Evolutionary conservation across 129 eudicot species (phyloP), one percentile per base, ranked within the genome.

Genomic region (Tanacetum coccineum): DNA sequence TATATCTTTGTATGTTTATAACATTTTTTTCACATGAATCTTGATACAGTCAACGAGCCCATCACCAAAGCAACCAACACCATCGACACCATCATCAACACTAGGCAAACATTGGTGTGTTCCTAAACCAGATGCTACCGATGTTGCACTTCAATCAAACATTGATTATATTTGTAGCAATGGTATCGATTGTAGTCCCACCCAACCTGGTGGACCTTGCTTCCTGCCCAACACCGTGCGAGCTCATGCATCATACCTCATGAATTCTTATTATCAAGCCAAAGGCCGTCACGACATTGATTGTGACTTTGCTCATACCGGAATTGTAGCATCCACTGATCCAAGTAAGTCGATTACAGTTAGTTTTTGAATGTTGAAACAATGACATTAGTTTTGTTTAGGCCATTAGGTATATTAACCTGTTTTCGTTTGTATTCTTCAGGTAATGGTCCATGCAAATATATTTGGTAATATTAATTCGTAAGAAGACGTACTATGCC

Each of bases 171-270:
- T 81, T 1, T 87, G 95, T 44, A 79, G 81, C 63, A 57, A 64
- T 6, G 85, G 89, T 13, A 30, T 87, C 4, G 95, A 85, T 60
- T 85, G 92, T 26, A 80, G 74, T 60, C 81, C 81, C 20, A 85
- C 85, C 65, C 87, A 82, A 14, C 81, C 73, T 19, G 81, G 81
- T 52, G 92, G 81, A 11, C 62, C 83, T 2, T 85, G 92, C 79
- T 85, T 79, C 30, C 18, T 70, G 71, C 92, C 92, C 26, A 78
- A 80, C 64, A 80, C 77, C 3, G 77, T 85, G 8, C 70, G 83
- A 49, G 84, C 92, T 25, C 92, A 85, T 42, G 81, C 92, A 42
- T 60, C 92, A 4, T 82, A 65, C 63, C 87, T 85, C 60, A 85
- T 85, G 92, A 85, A 85, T 57, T 70, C 85, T 9, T 85, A 82